phyloP scores from a whole-genome alignment of 306 rosid genomes.

The Carpinus viminea region DNA sequence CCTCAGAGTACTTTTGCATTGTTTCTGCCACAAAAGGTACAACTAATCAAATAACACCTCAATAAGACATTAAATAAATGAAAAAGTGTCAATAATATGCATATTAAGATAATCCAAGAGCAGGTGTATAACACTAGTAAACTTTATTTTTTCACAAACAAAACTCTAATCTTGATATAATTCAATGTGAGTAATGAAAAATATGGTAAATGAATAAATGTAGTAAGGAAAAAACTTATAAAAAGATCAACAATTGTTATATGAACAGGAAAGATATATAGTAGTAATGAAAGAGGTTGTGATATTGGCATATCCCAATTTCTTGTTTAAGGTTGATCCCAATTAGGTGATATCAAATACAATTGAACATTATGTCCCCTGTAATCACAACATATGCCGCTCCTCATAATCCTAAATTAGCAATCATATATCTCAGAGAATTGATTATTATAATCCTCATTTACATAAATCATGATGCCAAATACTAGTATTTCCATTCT shows the following conservation, averaged over 20 bases:
- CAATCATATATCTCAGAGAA: too few relatives aligned
- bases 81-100: background rate
- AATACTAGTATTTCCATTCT: too few relatives aligned
- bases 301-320: background rate
- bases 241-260: background rate
- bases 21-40: conserved; percentile 17
- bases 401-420: too few relatives aligned
- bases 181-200: background rate
- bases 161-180: background rate
- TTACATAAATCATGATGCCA: too few relatives aligned
- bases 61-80: background rate
- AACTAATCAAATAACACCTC: conserved; percentile 2
- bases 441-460: too few relatives aligned
- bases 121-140: background rate
- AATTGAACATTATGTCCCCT: too few relatives aligned
- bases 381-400: too few relatives aligned
- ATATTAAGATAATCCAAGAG: background rate
- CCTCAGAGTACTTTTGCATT: conserved; percentile 14
- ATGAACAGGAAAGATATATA: too few relatives aligned
- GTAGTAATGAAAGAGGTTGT: background rate
- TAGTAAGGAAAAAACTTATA: background rate
- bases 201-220: background rate
- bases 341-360: too few relatives aligned
- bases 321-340: background rate
- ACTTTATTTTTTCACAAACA: background rate